A percentile compares a stretch with the other conserved stretches of the same genome.
Conservation (phyloP, 1,284 basidiomycete species). For the Omphalotus olearius region DNA sequence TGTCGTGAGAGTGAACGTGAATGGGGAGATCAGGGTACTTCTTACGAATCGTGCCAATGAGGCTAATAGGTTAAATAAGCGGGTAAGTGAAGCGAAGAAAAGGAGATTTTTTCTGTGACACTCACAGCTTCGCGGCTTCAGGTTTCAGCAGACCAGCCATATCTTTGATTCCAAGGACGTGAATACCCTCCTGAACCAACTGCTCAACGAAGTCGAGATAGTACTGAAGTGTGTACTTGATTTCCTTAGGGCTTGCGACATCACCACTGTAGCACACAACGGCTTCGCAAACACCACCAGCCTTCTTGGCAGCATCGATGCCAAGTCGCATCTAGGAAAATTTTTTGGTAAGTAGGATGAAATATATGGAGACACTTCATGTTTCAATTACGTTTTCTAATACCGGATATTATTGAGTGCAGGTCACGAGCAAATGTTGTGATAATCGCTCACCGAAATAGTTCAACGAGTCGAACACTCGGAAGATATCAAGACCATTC, state of each 20-base stretch:
- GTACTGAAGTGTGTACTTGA: conserved; percentile 97
- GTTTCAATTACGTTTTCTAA: conserved; percentile 56
- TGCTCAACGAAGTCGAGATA: conserved; percentile 96
- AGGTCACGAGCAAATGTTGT: conserved; percentile 7
- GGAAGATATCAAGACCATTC: conserved; percentile 99
- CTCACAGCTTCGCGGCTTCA: conserved; percentile 83
- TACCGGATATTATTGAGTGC: background rate
- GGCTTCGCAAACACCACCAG: conserved; percentile 96
- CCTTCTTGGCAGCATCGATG: conserved; percentile 99
- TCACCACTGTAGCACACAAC: conserved; percentile 99
- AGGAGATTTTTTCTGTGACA: conserved; percentile 12
- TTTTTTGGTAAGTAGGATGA: background rate
- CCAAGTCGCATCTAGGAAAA: conserved; percentile 80
- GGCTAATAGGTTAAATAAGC: conserved; percentile 35
- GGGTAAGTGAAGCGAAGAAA: background rate
- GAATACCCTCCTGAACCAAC: conserved; percentile 93
- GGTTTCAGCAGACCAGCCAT: conserved; percentile 99
- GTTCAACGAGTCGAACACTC: conserved; percentile 99
- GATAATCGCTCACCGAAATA: conserved; percentile 79
- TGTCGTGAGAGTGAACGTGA: conserved; percentile 99
- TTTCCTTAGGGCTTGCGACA: conserved; percentile 92
- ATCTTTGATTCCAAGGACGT: conserved; percentile 98
- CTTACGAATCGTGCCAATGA: conserved; percentile 92
- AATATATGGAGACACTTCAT: too few species aligned
- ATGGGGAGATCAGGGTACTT: conserved; percentile 98